A percentile compares a stretch with the other conserved stretches of the same genome.
phyloP scores from a whole-genome alignment of 2,329 filamentous ascomycete species.

The Westerdykella sp. region DNA sequence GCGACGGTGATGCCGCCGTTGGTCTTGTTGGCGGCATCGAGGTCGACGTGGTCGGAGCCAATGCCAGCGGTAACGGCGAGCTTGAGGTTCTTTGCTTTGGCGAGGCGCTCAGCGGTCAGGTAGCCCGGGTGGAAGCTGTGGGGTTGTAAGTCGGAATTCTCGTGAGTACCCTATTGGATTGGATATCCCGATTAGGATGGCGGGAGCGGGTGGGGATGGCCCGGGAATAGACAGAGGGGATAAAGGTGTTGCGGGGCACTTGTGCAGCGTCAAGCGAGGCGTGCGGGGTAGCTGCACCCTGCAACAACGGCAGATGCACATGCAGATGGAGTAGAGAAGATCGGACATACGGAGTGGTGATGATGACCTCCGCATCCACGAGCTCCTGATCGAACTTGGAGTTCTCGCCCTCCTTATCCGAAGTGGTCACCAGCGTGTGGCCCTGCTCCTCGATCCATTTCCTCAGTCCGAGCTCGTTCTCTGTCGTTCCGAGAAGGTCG shows the following conservation, averaged over 20 bases:
- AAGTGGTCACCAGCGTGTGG: constrained; percentile 94
- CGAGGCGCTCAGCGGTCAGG: constrained; percentile 90
- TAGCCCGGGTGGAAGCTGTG: constrained; percentile 96
- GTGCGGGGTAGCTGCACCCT: constrained; percentile 22
- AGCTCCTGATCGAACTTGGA: constrained; percentile 94
- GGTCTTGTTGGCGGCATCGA: constrained; percentile 94
- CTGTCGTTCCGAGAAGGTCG: constrained; percentile 83
- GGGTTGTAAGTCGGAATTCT: constrained; percentile 2
- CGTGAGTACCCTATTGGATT: too few species aligned
- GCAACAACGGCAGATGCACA: not conserved
- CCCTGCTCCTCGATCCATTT: constrained; percentile 98
- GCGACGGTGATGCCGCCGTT: constrained; percentile 96
- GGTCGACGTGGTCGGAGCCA: constrained; percentile 95
- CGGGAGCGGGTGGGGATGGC: constrained; percentile 1
- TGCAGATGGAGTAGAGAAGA: not conserved
- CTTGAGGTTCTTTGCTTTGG: constrained; percentile 98
- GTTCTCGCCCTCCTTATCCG: constrained; percentile 91
- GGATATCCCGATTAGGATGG: too few species aligned
- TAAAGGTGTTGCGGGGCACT: constrained; percentile 21
- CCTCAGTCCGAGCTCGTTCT: constrained; percentile 95
- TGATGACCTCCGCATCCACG: constrained; percentile 95
- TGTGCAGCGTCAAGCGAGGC: constrained; percentile 6
- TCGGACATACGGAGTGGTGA: constrained; percentile 78
- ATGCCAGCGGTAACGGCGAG: constrained; percentile 95
- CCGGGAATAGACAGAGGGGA: not conserved